phyloP scores from a whole-genome alignment of 2,329 filamentous ascomycete genomes.

The Alternaria triticina region DNA sequence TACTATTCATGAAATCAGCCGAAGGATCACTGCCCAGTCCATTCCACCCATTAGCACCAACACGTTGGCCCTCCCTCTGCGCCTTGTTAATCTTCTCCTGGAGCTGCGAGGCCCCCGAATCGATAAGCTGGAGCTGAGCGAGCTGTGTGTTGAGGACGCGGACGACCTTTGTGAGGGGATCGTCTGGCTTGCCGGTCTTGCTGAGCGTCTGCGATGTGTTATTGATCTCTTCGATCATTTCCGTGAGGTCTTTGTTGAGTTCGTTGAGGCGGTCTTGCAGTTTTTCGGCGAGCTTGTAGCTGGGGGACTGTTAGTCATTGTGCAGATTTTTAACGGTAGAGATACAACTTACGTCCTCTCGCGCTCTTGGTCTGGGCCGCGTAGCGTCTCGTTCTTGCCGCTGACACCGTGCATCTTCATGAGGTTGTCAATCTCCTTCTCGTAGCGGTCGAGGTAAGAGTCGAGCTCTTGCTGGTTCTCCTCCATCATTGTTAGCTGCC shows the following conservation, averaged over 20 bases:
- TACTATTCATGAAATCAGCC: conserved; percentile 91
- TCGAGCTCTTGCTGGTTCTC: conserved; percentile 91
- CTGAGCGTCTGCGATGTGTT: conserved; percentile 85
- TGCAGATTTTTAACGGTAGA: neutral
- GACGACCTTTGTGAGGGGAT: conserved; percentile 83
- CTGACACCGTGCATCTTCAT: conserved; percentile 81
- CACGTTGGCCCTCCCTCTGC: conserved; percentile 74
- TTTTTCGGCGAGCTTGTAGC: conserved; percentile 90
- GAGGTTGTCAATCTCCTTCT: conserved; percentile 88
- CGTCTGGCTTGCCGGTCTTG: conserved; percentile 79
- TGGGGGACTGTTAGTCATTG: conserved; percentile 31
- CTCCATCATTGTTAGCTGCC: conserved; percentile 87
- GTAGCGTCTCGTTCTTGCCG: conserved; percentile 69
- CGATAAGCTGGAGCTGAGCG: conserved; percentile 90
- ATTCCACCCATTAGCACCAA: conserved; percentile 58
- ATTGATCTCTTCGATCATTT: conserved; percentile 99
- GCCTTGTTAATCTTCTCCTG: conserved; percentile 82
- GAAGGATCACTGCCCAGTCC: conserved; percentile 71
- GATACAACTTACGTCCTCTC: conserved; percentile 75
- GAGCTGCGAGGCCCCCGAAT: conserved; percentile 79
- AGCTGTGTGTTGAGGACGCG: conserved; percentile 93
- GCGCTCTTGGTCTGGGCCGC: conserved; percentile 92
- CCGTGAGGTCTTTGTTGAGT: conserved; percentile 88
- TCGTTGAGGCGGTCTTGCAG: conserved; percentile 89
- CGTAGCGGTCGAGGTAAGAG: conserved; percentile 87